A percentile compares a stretch with the other conserved stretches of the same genome.
phyloP scores from a whole-genome alignment of 768 basidiomycete genomes.

The Tremella mesenterica region DNA sequence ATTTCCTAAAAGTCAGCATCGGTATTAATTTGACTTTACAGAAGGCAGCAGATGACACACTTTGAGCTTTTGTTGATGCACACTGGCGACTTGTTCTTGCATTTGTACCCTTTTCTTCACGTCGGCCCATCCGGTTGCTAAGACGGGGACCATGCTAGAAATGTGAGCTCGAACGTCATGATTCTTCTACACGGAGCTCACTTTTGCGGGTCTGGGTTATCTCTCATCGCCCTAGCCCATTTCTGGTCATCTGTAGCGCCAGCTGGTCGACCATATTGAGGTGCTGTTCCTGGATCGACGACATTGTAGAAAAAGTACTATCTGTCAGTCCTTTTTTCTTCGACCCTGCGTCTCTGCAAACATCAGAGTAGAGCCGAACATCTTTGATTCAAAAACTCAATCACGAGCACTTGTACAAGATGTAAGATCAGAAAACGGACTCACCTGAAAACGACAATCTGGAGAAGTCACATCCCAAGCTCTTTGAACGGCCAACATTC shows the following conservation, averaged over 20 bases:
- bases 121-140: conserved; percentile 39
- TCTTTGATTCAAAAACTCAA: no score
- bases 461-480: conserved; percentile 36
- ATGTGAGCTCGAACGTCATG: neutral
- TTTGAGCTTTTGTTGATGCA: conserved; percentile 38
- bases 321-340: conserved; percentile 4
- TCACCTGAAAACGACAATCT: conserved; percentile 40
- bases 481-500: conserved; percentile 35
- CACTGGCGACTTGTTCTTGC: conserved; percentile 37
- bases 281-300: conserved; percentile 35
- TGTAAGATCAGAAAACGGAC: conserved; percentile 1
- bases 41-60: conserved; percentile 9
- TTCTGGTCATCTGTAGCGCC: conserved; percentile 38
- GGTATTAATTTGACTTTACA: neutral
- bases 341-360: no score
- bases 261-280: conserved; percentile 36
- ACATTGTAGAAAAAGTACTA: conserved; percentile 44
- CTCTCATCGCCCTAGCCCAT: conserved; percentile 38
- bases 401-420: no score
- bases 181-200: conserved; percentile 14
- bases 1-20: conserved; percentile 1
- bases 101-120: conserved; percentile 39
- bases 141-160: conserved; percentile 37
- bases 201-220: conserved; percentile 41
- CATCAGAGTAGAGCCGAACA: neutral